Evolutionary conservation across 2,329 filamentous ascomycete species (phyloP).

Genomic region (Arthrobotrys pseudoclavata): DNA sequence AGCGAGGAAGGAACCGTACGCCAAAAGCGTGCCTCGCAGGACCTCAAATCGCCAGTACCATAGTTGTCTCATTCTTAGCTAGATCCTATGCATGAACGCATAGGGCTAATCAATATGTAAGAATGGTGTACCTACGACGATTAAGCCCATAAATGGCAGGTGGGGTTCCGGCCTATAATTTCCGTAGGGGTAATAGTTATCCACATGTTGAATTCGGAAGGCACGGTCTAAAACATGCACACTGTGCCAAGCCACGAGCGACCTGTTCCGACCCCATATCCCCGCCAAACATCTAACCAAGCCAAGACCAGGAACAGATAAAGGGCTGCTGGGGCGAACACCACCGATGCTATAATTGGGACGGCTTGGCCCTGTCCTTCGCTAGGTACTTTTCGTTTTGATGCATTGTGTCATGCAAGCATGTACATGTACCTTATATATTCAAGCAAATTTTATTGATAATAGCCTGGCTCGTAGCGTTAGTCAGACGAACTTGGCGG

Average conservation of each 20-base stretch:
- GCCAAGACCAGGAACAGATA: constrained; percentile 2
- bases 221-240: neutral
- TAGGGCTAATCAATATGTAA: neutral
- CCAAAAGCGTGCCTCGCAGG: neutral
- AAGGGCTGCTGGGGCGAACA: no score
- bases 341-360: no score
- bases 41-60: constrained; percentile 1
- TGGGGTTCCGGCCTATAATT: constrained; percentile 19
- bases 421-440: no score
- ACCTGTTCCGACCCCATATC: constrained; percentile 3
- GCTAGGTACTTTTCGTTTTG: no score
- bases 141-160: neutral
- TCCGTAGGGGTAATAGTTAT: neutral
- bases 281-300: neutral
- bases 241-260: neutral
- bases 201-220: neutral
- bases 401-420: no score
- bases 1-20: neutral
- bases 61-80: constrained; percentile 13
- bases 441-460: no score
- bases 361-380: no score
- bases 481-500: no score
- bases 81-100: constrained; percentile 11
- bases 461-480: no score
- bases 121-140: constrained; percentile 9